phyloP scores from a whole-genome alignment of 768 basidiomycete species.

The Serendipita vermifera region DNA sequence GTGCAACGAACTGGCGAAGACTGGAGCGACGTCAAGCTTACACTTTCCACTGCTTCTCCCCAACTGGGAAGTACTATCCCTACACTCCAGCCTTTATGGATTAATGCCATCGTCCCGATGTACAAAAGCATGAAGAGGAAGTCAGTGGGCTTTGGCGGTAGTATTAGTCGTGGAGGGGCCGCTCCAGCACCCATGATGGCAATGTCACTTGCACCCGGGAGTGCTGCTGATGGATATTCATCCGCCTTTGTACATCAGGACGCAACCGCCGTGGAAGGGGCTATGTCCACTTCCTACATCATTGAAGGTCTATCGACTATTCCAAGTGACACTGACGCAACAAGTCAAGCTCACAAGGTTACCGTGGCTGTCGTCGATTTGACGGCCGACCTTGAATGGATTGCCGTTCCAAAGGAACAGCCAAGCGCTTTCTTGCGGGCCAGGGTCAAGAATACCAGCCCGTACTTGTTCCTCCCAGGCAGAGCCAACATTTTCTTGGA shows the following conservation, averaged over 20 bases:
- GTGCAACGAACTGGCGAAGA: slow-evolving; percentile 47
- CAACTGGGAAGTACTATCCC: slow-evolving; percentile 18
- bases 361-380: slow-evolving; percentile 32
- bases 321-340: slow-evolving; percentile 37
- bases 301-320: slow-evolving; percentile 41
- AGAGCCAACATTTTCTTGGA: slow-evolving; percentile 43
- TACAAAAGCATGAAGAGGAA: too few relatives aligned
- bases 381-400: slow-evolving; percentile 34
- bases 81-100: slow-evolving; percentile 8
- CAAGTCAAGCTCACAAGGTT: slow-evolving; percentile 34
- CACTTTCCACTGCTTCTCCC: slow-evolving; percentile 34
- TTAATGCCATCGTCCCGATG: background rate
- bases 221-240: too few relatives aligned
- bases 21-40: slow-evolving; percentile 39
- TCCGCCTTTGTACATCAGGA: slow-evolving; percentile 25
- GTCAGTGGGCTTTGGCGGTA: too few relatives aligned
- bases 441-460: slow-evolving; percentile 43
- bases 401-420: slow-evolving; percentile 38
- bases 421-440: slow-evolving; percentile 40
- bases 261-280: slow-evolving; percentile 39
- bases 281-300: slow-evolving; percentile 38
- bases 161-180: too few relatives aligned
- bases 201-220: too few relatives aligned
- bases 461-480: slow-evolving; percentile 43
- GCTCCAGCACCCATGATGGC: too few relatives aligned